Percentiles rank a stretch among this genome's conserved stretches.
These are phyloP conservation scores for Fusarium tupiense DNA, from an alignment of 2,329 filamentous ascomycete genomes.

Conservation along the genomic window DNA sequence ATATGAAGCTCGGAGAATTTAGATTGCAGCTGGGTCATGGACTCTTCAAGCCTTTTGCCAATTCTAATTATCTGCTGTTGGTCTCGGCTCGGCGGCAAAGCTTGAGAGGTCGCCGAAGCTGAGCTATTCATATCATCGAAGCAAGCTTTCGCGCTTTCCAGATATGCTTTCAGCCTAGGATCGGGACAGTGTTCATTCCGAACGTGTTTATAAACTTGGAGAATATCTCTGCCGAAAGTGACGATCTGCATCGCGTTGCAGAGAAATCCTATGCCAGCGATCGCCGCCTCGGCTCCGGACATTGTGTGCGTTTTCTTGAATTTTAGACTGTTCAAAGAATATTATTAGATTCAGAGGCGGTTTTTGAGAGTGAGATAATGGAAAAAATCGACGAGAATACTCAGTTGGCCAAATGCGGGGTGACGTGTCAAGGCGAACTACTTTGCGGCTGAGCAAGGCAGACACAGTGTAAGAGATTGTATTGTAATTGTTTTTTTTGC, in stretches of 20 bases:
- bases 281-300: neutral
- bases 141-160: neutral
- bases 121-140: neutral
- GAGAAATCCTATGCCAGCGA: neutral
- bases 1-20: neutral
- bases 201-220: neutral
- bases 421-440: neutral
- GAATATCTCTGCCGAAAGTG: neutral
- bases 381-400: accelerated
- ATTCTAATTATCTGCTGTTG: neutral
- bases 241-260: neutral
- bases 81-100: neutral
- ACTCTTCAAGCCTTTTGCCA: neutral
- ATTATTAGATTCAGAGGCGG: accelerated
- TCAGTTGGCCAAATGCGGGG: neutral
- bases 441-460: neutral
- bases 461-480: accelerated
- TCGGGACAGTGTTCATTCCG: neutral
- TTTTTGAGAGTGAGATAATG: accelerated
- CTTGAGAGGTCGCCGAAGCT: neutral
- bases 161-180: neutral
- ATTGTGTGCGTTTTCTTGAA: neutral
- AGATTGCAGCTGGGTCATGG: accelerated
- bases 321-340: neutral
- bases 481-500: neutral